phyloP scores from a whole-genome alignment of 495 filamentous ascomycete genomes.

The Aspergillus saccharolyticus region DNA sequence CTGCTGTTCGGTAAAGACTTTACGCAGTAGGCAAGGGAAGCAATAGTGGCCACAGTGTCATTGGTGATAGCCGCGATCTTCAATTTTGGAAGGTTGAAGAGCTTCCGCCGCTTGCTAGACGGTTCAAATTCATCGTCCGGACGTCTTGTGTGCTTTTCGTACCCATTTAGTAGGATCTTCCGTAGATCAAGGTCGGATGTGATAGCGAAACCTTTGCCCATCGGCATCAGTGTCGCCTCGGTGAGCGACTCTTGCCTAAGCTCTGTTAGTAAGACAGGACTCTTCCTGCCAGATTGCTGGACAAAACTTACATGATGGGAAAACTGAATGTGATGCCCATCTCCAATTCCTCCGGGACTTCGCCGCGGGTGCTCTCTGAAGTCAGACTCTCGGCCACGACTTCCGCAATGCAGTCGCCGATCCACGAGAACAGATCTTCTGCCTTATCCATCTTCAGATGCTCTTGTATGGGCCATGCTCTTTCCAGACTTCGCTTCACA shows the following conservation, averaged over 20 bases:
- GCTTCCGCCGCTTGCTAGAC: conserved; percentile 40
- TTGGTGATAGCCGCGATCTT: conserved; percentile 75
- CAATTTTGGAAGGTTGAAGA: conserved; percentile 56
- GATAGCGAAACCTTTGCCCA: conserved; percentile 86
- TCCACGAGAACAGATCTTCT: conserved; percentile 73
- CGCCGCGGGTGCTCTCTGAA: conserved; percentile 38
- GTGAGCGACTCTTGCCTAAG: conserved; percentile 67
- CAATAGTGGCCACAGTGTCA: conserved; percentile 74
- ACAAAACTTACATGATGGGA: conserved; percentile 63
- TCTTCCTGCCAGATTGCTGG: background rate
- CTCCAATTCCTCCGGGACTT: conserved; percentile 53
- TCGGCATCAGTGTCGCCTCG: conserved; percentile 74
- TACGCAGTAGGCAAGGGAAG: conserved; percentile 65
- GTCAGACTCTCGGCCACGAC: conserved; percentile 56
- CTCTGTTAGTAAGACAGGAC: conserved; percentile 14
- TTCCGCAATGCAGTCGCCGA: conserved; percentile 68
- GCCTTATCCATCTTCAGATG: conserved; percentile 72
- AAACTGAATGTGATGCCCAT: conserved; percentile 87
- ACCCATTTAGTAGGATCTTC: conserved; percentile 61
- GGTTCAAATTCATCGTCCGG: conserved; percentile 43
- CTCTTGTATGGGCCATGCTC: conserved; percentile 73
- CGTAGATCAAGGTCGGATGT: conserved; percentile 67
- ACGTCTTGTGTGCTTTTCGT: conserved; percentile 53
- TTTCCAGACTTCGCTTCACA: conserved; percentile 59
- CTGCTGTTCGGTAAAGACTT: conserved; percentile 61